Evolutionary conservation across 306 rosid genomes (phyloP).

Genomic region (Rosa persica): DNA sequence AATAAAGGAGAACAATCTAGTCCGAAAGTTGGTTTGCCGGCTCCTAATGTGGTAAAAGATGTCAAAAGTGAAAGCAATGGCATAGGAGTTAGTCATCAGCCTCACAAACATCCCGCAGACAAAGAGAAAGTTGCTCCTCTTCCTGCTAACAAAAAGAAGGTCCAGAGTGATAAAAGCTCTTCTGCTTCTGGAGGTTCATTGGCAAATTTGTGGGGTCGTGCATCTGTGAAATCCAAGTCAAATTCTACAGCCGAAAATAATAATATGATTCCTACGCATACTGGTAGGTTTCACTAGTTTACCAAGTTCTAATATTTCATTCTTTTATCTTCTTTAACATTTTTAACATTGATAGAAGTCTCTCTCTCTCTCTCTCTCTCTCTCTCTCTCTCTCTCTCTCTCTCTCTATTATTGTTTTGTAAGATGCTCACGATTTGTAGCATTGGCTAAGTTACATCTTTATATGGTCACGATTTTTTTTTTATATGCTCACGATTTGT

Average conservation of each 20-base stretch:
- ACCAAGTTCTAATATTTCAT: background rate
- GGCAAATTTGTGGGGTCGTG: conserved; percentile 75
- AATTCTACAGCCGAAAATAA: conserved; percentile 43
- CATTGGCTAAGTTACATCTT: conserved; percentile 8
- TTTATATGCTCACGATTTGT: background rate
- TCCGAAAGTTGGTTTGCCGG: conserved; percentile 41
- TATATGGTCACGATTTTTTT: too few relatives aligned
- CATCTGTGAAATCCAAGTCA: conserved; percentile 71
- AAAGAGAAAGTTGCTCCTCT: conserved; percentile 52
- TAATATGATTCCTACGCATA: conserved; percentile 32
- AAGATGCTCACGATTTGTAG: background rate
- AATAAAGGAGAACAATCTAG: conserved; percentile 35
- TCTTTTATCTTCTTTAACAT: background rate
- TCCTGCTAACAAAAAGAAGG: conserved; percentile 63
- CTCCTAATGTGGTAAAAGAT: conserved; percentile 51
- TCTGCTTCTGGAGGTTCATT: conserved; percentile 68
- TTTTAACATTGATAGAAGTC: background rate
- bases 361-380: background rate
- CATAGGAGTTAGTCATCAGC: conserved; percentile 43
- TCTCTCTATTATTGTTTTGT: too few relatives aligned
- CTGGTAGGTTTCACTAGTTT: conserved; percentile 51
- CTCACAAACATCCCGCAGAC: conserved; percentile 44
- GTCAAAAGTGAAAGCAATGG: conserved; percentile 55
- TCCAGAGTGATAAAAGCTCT: conserved; percentile 57
- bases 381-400: background rate